Evolutionary conservation across 2,329 filamentous ascomycete species (phyloP).

Genomic region (Fusarium siculi): DNA sequence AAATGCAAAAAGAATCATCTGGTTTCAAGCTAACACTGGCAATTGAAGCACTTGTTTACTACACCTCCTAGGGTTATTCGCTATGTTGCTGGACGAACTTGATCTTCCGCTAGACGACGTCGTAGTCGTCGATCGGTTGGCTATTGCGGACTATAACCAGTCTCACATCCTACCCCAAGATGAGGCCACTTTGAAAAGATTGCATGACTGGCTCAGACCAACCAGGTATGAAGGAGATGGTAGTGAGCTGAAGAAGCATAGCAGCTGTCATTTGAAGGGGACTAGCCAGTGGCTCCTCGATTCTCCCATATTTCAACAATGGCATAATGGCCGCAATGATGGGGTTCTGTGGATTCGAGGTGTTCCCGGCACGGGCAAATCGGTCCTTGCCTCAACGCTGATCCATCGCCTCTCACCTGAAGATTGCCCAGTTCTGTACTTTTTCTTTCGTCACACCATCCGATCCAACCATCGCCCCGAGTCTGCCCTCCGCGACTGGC

Average conservation of each 20-base stretch:
- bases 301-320: conserved; percentile 5
- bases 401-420: conserved; percentile 16
- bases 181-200: conserved; percentile 33
- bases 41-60: not conserved
- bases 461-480: conserved; percentile 48
- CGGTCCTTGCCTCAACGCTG: conserved; percentile 47
- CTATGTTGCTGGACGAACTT: not conserved
- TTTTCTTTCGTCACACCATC: conserved; percentile 55
- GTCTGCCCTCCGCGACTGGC: conserved; percentile 49
- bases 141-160: conserved; percentile 46
- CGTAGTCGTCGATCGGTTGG: conserved; percentile 43
- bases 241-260: conserved; percentile 29
- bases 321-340: not conserved
- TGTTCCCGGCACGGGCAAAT: conserved; percentile 53
- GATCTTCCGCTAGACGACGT: not conserved
- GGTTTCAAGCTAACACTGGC: not conserved
- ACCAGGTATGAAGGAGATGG: conserved; percentile 24
- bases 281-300: conserved; percentile 28
- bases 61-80: not conserved
- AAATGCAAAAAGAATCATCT: not conserved
- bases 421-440: conserved; percentile 48
- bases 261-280: conserved; percentile 4
- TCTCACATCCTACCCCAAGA: conserved; percentile 46
- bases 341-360: conserved; percentile 42
- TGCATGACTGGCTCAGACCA: conserved; percentile 21